phyloP scores from a whole-genome alignment of 176 grass and related monocot genomes.

The Aegilops longissima region DNA sequence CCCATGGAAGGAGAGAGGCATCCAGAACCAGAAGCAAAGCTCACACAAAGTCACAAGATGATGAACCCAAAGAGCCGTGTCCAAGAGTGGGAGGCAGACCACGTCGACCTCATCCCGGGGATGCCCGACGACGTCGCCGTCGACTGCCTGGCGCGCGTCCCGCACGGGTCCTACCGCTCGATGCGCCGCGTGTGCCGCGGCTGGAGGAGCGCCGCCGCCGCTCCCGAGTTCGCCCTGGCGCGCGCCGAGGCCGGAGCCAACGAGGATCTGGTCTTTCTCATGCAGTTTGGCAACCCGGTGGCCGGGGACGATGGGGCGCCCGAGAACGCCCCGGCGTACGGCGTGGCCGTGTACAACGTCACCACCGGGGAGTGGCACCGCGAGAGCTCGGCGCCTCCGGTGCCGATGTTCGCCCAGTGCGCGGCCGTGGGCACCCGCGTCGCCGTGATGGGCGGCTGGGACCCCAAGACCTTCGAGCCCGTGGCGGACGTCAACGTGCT shows the following conservation, averaged over 20 bases:
- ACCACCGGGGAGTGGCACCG: constrained; percentile 55
- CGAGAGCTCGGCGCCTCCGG: constrained; percentile 38
- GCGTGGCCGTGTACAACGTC: constrained; percentile 64
- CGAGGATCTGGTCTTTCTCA: constrained; percentile 42
- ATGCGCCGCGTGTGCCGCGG: constrained; percentile 67
- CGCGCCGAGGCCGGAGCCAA: constrained; percentile 32
- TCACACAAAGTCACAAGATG: neutral
- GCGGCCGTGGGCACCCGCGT: constrained; percentile 42
- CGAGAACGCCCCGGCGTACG: constrained; percentile 4
- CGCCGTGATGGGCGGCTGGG: constrained; percentile 74
- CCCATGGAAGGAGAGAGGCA: neutral
- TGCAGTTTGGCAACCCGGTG: constrained; percentile 42
- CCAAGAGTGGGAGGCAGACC: neutral
- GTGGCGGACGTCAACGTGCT: constrained; percentile 68
- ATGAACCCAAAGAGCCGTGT: constrained; percentile 19
- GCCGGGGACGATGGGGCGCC: constrained; percentile 20
- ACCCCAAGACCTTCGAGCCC: constrained; percentile 65
- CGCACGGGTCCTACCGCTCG: constrained; percentile 44
- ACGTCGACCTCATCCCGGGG: constrained; percentile 72
- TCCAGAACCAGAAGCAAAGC: neutral
- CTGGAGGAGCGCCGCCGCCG: constrained; percentile 51
- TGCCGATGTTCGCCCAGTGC: constrained; percentile 65
- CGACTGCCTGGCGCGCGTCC: constrained; percentile 84
- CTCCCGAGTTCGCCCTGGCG: constrained; percentile 30
- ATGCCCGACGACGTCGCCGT: constrained; percentile 82